phyloP scores from a whole-genome alignment of 345 rosid genomes.

The Rhodomyrtus tomentosa region DNA sequence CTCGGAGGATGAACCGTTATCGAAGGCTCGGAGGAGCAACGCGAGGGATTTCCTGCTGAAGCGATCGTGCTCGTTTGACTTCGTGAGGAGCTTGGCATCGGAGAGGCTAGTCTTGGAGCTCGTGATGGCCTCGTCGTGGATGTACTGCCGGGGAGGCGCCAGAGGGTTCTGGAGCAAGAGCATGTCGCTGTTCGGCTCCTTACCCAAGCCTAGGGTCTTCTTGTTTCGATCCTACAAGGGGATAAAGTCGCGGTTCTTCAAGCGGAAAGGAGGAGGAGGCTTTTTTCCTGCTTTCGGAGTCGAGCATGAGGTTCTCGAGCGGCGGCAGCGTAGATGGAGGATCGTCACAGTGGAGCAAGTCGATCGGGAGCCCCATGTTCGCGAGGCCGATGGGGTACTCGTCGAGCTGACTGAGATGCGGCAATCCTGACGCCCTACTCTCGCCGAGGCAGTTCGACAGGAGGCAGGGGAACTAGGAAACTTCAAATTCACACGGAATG shows the following conservation, averaged over 20 bases:
- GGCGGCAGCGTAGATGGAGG: slow-evolving; percentile 29
- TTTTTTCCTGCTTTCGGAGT: slow-evolving; percentile 65
- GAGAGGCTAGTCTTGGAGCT: slow-evolving; percentile 66
- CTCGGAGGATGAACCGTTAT: slow-evolving; percentile 8
- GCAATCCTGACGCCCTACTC: slow-evolving; percentile 93
- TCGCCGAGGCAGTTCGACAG: slow-evolving; percentile 85
- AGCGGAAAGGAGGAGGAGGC: slow-evolving; percentile 28
- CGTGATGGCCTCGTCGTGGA: slow-evolving; percentile 69
- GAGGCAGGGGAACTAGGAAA: slow-evolving; percentile 6
- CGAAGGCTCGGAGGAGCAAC: slow-evolving; percentile 15
- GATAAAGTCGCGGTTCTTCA: slow-evolving; percentile 59
- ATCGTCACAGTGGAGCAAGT: slow-evolving; percentile 54
- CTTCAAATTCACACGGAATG: neutral
- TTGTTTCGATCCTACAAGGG: slow-evolving; percentile 58
- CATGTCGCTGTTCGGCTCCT: slow-evolving; percentile 71
- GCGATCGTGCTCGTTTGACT: slow-evolving; percentile 74
- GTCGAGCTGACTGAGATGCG: slow-evolving; percentile 84
- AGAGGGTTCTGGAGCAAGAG: slow-evolving; percentile 77
- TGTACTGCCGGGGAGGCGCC: slow-evolving; percentile 54
- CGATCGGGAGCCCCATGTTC: slow-evolving; percentile 85
- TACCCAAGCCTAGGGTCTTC: slow-evolving; percentile 64
- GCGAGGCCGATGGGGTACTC: slow-evolving; percentile 40
- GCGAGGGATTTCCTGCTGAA: slow-evolving; percentile 35
- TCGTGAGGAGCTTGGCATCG: slow-evolving; percentile 57
- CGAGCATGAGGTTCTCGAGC: slow-evolving; percentile 31